Conservation (phyloP, 306 rosid genomes). For the Nissolia schottii region DNA sequence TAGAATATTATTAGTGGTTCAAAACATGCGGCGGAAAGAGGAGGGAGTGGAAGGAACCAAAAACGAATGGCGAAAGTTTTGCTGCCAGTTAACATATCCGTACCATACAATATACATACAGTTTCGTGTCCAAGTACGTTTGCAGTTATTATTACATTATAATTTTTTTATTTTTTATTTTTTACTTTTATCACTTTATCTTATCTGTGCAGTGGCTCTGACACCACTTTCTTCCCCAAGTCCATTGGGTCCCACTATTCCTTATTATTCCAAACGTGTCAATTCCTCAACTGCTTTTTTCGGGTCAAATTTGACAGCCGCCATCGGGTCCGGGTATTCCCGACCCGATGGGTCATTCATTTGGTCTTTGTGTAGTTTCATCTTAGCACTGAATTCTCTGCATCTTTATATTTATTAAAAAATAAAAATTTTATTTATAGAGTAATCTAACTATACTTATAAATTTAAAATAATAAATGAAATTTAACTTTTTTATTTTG, state of each 20-base stretch:
- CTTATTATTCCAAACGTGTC: conserved; percentile 30
- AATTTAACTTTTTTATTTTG: too few species aligned
- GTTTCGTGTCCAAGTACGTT: conserved; percentile 27
- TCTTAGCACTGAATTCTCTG: too few species aligned
- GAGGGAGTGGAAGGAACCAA: not conserved
- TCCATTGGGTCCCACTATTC: not conserved
- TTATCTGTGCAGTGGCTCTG: not conserved
- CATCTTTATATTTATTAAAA: too few species aligned
- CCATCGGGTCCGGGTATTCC: not conserved
- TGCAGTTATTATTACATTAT: conserved; percentile 7
- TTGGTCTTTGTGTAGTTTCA: too few species aligned
- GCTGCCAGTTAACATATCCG: conserved; percentile 23
- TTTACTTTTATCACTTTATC: conserved; percentile 12
- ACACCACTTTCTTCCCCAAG: not conserved
- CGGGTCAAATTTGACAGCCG: conserved; percentile 20
- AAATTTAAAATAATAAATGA: too few species aligned
- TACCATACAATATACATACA: not conserved
- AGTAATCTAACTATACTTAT: too few species aligned
- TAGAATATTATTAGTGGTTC: too few species aligned
- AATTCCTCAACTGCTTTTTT: not conserved
- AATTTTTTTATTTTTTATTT: not conserved
- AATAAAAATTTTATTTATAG: too few species aligned
- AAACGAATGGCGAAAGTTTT: conserved; percentile 17
- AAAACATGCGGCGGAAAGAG: not conserved
- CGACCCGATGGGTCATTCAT: not conserved